Conservation (phyloP, 2,329 filamentous ascomycete species). For the Ilyonectria sp. region DNA sequence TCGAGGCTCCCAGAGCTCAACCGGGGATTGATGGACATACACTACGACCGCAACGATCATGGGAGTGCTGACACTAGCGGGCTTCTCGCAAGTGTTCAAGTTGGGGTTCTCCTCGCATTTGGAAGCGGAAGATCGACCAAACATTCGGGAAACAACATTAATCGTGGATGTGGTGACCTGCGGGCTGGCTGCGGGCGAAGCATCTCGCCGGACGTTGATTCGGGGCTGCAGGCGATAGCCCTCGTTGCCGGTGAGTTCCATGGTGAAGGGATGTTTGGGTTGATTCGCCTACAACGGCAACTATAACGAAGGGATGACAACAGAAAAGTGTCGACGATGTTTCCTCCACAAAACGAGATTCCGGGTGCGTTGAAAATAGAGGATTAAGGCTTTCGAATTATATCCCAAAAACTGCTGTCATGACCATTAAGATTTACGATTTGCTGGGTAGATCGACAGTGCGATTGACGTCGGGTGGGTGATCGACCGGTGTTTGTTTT, state of each 20-base stretch:
- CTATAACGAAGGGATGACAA: conserved; percentile 22
- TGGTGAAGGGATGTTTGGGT: conserved; percentile 25
- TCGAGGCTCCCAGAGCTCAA: conserved; percentile 11
- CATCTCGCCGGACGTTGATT: conserved; percentile 44
- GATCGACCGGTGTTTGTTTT: conserved; percentile 35
- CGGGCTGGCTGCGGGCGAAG: conserved; percentile 9
- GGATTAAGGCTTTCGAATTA: conserved; percentile 34
- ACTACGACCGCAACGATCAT: conserved; percentile 79
- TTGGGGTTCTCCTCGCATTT: conserved; percentile 38
- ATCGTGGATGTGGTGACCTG: conserved; percentile 26
- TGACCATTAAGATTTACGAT: conserved; percentile 43
- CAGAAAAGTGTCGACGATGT: conserved; percentile 20
- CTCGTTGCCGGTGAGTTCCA: conserved; percentile 40
- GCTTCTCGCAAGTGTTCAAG: conserved; percentile 71
- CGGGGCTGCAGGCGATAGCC: conserved; percentile 48
- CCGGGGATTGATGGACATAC: conserved; percentile 66
- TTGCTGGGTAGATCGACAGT: conserved; percentile 28
- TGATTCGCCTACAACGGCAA: conserved; percentile 30
- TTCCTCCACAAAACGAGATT: conserved; percentile 32
- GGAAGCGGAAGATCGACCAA: conserved; percentile 35
- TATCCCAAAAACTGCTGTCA: conserved; percentile 36
- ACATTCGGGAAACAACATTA: conserved; percentile 39
- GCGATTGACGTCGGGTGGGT: conserved; percentile 20
- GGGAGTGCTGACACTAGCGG: conserved; percentile 68
- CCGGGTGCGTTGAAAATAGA: conserved; percentile 20